Evolutionary conservation across 352 stramenopile species (phyloP).

Genomic region (Hyaloperonospora arabidopsidis): DNA sequence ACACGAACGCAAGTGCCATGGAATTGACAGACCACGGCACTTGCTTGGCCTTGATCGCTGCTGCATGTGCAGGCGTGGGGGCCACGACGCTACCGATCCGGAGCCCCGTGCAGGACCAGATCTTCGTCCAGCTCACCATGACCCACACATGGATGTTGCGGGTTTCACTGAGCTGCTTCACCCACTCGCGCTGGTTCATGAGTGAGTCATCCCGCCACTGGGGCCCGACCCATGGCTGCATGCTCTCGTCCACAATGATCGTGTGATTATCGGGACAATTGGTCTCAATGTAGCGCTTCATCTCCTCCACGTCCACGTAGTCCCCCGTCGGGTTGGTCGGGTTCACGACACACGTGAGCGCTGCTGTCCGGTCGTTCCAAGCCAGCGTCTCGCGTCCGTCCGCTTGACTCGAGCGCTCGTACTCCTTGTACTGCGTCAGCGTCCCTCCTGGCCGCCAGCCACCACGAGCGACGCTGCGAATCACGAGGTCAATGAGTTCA

Average conservation of each 20-base stretch:
- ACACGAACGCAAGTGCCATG: slow-evolving; percentile 84
- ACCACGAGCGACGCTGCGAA: slow-evolving; percentile 66
- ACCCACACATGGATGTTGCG: slow-evolving; percentile 85
- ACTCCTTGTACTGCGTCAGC: slow-evolving; percentile 83
- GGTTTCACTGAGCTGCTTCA: slow-evolving; percentile 59
- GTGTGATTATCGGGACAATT: slow-evolving; percentile 80
- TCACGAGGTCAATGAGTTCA: slow-evolving; percentile 84
- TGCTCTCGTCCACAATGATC: slow-evolving; percentile 88
- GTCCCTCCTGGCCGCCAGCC: slow-evolving; percentile 70
- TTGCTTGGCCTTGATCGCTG: slow-evolving; percentile 85
- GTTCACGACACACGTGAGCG: slow-evolving; percentile 84
- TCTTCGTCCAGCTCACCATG: slow-evolving; percentile 90
- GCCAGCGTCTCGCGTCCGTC: slow-evolving; percentile 70
- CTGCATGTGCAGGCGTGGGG: slow-evolving; percentile 64
- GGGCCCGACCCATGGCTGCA: slow-evolving; percentile 85
- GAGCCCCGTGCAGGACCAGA: slow-evolving; percentile 88
- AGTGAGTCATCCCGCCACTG: slow-evolving; percentile 80
- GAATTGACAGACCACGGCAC: slow-evolving; percentile 89
- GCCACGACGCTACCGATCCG: slow-evolving; percentile 84
- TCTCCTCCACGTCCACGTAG: slow-evolving; percentile 73
- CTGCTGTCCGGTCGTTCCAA: slow-evolving; percentile 63
- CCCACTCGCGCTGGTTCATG: slow-evolving; percentile 84
- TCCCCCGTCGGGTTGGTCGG: slow-evolving; percentile 87
- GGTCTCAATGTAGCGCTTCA: slow-evolving; percentile 85
- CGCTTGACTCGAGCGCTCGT: slow-evolving; percentile 77